Evolutionary conservation across 2,329 filamentous ascomycete species (phyloP).

Genomic region (Tolypocladium paradoxum): DNA sequence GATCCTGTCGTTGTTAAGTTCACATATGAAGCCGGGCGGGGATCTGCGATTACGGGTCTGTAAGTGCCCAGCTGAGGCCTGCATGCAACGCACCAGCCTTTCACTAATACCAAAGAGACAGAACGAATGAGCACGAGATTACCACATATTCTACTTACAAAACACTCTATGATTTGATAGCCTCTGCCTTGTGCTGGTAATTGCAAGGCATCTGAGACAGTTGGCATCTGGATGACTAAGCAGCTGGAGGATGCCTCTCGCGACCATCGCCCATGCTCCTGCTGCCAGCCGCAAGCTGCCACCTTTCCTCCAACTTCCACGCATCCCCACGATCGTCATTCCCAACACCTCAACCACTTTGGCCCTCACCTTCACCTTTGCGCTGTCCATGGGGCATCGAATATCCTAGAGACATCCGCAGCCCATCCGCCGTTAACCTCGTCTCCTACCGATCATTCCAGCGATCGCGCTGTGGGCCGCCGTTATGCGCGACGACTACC

Average conservation of each 20-base stretch:
- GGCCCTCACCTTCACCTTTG: not conserved
- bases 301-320: not conserved
- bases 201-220: not conserved
- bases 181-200: not conserved
- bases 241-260: too few species aligned
- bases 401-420: not conserved
- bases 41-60: not conserved
- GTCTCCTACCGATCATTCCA: not conserved
- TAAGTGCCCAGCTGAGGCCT: not conserved
- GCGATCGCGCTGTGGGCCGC: constrained; percentile 11
- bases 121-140: not conserved
- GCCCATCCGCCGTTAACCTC: not conserved
- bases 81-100: not conserved
- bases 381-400: not conserved
- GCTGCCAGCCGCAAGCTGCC: too few species aligned
- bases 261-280: too few species aligned
- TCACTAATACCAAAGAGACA: not conserved
- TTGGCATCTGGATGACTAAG: too few species aligned
- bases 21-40: not conserved
- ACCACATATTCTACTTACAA: not conserved
- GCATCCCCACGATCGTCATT: not conserved
- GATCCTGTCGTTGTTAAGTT: too few species aligned
- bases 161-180: not conserved
- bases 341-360: not conserved
- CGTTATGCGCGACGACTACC: constrained; percentile 34